These are phyloP conservation scores for Globisporangium barbulae DNA, from an alignment of 352 stramenopile genomes.

Conservation along the genomic window DNA sequence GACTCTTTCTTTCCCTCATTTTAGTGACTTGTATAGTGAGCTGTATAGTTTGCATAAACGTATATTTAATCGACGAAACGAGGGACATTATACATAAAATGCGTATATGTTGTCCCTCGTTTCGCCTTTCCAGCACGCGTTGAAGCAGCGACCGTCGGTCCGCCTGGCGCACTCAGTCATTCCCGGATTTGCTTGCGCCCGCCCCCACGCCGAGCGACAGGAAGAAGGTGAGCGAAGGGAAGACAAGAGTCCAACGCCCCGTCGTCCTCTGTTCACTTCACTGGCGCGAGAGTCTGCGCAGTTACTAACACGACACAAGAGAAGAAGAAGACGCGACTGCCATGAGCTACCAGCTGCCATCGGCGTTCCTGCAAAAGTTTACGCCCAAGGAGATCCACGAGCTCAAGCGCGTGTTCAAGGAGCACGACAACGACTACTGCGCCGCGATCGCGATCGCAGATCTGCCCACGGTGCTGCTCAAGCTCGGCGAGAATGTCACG, in stretches of 20 bases:
- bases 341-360: conserved; percentile 87
- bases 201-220: neutral
- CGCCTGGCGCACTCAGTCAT: neutral
- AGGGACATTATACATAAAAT: neutral
- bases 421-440: conserved; percentile 72
- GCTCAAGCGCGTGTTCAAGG: conserved; percentile 83
- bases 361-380: conserved; percentile 83
- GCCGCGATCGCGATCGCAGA: conserved; percentile 50
- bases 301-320: neutral
- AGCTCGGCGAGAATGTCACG: conserved; percentile 81
- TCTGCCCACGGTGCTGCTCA: conserved; percentile 58
- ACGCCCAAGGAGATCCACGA: conserved; percentile 86
- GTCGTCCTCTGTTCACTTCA: neutral
- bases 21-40: neutral
- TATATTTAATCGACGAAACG: neutral
- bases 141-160: neutral
- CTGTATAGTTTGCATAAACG: neutral
- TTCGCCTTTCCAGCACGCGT: neutral
- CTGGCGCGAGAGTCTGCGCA: neutral
- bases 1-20: too few relatives aligned
- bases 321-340: neutral
- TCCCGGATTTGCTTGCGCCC: conserved; percentile 6
- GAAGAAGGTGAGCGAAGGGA: neutral
- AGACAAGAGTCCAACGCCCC: neutral
- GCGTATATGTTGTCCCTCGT: neutral